These are phyloP conservation scores for Shiraia sp. DNA, from an alignment of 2,329 filamentous ascomycete species.

Conservation along the genomic window DNA sequence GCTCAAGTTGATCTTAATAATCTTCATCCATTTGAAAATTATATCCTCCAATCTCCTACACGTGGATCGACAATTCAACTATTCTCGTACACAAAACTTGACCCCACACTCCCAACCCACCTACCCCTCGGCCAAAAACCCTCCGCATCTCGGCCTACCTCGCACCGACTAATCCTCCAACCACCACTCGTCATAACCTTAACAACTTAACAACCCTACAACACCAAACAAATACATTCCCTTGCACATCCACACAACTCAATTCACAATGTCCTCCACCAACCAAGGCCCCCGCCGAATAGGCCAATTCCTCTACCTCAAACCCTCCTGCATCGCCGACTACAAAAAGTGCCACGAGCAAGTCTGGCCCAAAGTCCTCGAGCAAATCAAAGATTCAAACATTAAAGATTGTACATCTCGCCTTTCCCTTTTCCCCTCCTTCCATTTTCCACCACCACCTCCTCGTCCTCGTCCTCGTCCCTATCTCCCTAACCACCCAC, in stretches of 20 bases:
- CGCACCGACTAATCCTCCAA: slow-evolving; percentile 1
- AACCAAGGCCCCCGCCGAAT: slow-evolving; percentile 54
- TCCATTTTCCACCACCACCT: too few relatives aligned
- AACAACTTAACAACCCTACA: neutral
- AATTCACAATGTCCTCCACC: slow-evolving; percentile 11
- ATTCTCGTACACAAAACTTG: too few relatives aligned
- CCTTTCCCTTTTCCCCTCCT: too few relatives aligned
- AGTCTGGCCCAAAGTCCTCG: slow-evolving; percentile 77
- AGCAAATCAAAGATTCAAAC: slow-evolving; percentile 75
- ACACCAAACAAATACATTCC: neutral
- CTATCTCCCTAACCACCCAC: neutral
- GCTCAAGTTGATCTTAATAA: too few relatives aligned
- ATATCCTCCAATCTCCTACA: neutral
- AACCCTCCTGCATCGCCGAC: slow-evolving; percentile 65
- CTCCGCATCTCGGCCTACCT: slow-evolving; percentile 4
- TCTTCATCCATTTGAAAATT: neutral
- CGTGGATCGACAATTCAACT: neutral
- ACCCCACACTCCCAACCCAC: neutral
- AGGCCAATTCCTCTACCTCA: slow-evolving; percentile 74
- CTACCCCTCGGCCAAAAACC: neutral
- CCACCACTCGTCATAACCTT: neutral
- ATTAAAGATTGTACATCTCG: slow-evolving; percentile 68
- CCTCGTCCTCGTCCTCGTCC: too few relatives aligned
- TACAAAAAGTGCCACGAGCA: slow-evolving; percentile 75
- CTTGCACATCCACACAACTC: neutral